Conservation (phyloP, 2,329 filamentous ascomycete species). For the Bimuria novae-zelandiae region DNA sequence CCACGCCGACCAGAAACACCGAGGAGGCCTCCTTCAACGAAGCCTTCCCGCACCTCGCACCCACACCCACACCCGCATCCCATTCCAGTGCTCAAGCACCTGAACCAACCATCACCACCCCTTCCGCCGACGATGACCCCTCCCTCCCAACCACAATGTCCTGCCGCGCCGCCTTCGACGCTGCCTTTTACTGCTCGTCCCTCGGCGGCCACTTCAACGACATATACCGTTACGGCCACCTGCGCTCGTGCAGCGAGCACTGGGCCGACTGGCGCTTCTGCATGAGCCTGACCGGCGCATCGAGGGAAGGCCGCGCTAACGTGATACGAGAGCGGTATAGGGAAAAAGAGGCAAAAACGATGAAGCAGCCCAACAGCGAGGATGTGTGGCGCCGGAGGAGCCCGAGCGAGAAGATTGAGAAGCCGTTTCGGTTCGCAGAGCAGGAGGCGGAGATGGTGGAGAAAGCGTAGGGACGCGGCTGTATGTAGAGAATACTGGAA, state of each 20-base stretch:
- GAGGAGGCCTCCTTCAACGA: conserved; percentile 54
- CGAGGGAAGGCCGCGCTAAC: conserved; percentile 60
- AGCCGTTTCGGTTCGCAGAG: conserved; percentile 28
- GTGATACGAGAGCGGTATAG: conserved; percentile 70
- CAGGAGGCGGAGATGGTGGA: conserved; percentile 15
- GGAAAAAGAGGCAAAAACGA: conserved; percentile 68
- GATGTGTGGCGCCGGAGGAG: conserved; percentile 84
- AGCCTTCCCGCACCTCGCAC: conserved; percentile 56
- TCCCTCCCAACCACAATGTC: conserved; percentile 79
- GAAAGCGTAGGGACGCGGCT: background rate
- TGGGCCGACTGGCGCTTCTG: conserved; percentile 98
- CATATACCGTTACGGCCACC: conserved; percentile 81
- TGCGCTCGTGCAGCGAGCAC: conserved; percentile 78
- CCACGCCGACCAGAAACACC: conserved; percentile 42
- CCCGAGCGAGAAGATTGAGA: conserved; percentile 37
- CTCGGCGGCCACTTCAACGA: conserved; percentile 90
- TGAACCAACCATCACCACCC: conserved; percentile 16
- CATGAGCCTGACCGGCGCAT: conserved; percentile 75
- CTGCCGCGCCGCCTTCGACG: conserved; percentile 88
- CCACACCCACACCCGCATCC: conserved; percentile 19
- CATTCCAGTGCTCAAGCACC: conserved; percentile 13
- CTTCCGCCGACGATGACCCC: conserved; percentile 26
- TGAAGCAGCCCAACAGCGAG: conserved; percentile 76
- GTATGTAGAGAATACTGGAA: background rate
- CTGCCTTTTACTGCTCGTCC: conserved; percentile 91